Evolutionary conservation across 2,329 filamentous ascomycete species (phyloP), one percentile per base, ranked within the genome.

Genomic region (Penicillium sp.): DNA sequence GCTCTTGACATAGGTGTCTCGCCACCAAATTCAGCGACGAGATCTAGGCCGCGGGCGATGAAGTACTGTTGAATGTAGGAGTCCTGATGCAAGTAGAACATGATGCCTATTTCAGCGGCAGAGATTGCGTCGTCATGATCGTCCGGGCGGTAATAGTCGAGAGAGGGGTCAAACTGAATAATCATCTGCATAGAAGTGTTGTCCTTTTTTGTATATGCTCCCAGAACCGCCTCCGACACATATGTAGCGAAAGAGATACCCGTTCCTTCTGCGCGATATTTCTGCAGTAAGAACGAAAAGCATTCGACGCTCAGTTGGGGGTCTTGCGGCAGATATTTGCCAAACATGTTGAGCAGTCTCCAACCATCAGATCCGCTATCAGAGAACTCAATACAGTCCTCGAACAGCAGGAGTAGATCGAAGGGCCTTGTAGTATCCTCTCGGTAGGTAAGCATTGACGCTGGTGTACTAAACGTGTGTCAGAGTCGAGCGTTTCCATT

Each of bases 381-480:
- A 7, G 7, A 19, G 19, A 53, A 53, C 30, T 41, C 50, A 53
- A 53, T 53, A n/a, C 50, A 53, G 11, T 53, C 50, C n/a, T 31
- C 15, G 21, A 53, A 53, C 4, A 53, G 31, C 6, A 31, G 19
- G 17, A 53, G 15, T 15, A 53, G 3, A 21, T 53, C 19, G 15
- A 53, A 11, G 26, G 49, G 23, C 31, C 17, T 48, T 19, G 44
- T 19, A n/a, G 19, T 23, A 23, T 23, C 11, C 44, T 1, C 6
- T 2, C 19, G 11, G 21, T 26, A 5, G 19, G n/a, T 21, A 23
- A 11, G 21, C n/a, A 1, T 2, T 19, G 31, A 35, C 45, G 19
- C 45, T 4, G 50, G 50, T 5, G 50, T 53, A 41, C 50, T 53
- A n/a, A 15, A 38, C 31, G 8, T 13, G 13, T 9, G 31, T 35